Evolutionary conservation across 192 early-diverging fungal genomes (phyloP).

Genomic region (Backusella westeae): DNA sequence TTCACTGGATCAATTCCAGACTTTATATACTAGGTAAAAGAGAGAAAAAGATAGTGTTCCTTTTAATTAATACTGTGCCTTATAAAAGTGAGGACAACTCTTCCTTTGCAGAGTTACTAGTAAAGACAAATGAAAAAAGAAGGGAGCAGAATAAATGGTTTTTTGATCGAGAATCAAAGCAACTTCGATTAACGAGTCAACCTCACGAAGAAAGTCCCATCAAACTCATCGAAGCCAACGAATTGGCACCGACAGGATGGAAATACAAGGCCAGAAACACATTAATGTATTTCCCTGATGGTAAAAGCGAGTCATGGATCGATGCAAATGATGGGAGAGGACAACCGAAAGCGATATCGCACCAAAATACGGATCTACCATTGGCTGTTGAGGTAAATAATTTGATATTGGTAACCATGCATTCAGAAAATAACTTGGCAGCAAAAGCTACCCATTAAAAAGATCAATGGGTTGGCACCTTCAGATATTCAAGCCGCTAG

Average conservation of each 20-base stretch:
- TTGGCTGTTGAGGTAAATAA: neutral
- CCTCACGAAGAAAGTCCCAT: slow-evolving; percentile 25
- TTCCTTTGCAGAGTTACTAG: slow-evolving; percentile 65
- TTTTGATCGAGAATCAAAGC: slow-evolving; percentile 60
- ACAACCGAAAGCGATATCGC: slow-evolving; percentile 59
- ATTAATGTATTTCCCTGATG: slow-evolving; percentile 74
- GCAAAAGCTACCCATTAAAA: neutral
- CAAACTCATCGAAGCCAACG: slow-evolving; percentile 21
- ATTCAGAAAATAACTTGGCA: neutral
- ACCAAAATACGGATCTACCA: slow-evolving; percentile 60
- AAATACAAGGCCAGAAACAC: slow-evolving; percentile 67
- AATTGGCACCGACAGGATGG: slow-evolving; percentile 39
- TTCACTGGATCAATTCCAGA: slow-evolving; percentile 71
- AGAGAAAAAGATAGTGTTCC: neutral
- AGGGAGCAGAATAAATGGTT: slow-evolving; percentile 64
- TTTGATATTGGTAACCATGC: neutral
- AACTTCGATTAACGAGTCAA: slow-evolving; percentile 22
- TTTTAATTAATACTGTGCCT: too few species aligned
- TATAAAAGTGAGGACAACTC: slow-evolving; percentile 71
- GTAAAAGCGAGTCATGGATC: slow-evolving; percentile 40
- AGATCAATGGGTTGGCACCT: neutral
- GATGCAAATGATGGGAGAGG: slow-evolving; percentile 38
- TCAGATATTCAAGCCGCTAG: slow-evolving; percentile 14
- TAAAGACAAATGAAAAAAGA: slow-evolving; percentile 56
- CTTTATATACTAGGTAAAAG: slow-evolving; percentile 55